Conservation (phyloP, 2,329 filamentous ascomycete genomes). For the Trichocomaceae sp. region DNA sequence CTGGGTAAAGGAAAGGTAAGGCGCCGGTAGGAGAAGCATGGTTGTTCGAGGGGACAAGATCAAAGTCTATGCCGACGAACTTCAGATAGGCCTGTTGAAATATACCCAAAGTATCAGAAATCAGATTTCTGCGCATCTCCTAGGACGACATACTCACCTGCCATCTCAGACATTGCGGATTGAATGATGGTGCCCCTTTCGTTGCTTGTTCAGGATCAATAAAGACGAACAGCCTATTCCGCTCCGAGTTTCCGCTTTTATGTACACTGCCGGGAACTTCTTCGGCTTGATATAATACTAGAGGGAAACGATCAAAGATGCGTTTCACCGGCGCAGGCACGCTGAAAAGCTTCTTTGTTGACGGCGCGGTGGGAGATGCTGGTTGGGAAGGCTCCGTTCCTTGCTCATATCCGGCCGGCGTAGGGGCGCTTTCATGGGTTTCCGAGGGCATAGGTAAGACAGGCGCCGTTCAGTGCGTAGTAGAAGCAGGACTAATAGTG, state of each 20-base stretch:
- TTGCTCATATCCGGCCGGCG: conserved; percentile 20
- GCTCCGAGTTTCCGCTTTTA: conserved; percentile 51
- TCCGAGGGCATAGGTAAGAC: conserved; percentile 16
- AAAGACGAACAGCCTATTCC: conserved; percentile 72
- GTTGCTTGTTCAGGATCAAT: conserved; percentile 57
- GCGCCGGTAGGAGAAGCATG: conserved; percentile 84
- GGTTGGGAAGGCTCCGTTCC: conserved; percentile 1
- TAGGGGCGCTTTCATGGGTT: conserved; percentile 20
- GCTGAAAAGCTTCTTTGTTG: conserved; percentile 30
- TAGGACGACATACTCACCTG: conserved; percentile 56
- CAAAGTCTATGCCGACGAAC: conserved; percentile 64
- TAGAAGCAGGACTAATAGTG: background rate
- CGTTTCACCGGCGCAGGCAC: conserved; percentile 67
- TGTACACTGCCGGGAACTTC: conserved; percentile 26
- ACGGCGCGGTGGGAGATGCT: conserved; percentile 12
- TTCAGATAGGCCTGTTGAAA: conserved; percentile 68
- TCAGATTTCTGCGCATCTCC: background rate
- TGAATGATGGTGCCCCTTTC: conserved; percentile 66
- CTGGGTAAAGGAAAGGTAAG: conserved; percentile 78
- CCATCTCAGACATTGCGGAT: conserved; percentile 92
- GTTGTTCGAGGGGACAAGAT: conserved; percentile 69
- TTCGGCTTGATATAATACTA: conserved; percentile 68
- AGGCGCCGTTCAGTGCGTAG: conserved; percentile 18
- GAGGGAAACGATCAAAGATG: conserved; percentile 78
- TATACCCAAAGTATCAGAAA: background rate